Base-by-base conservation (phyloP, 345 rosid genomes). In the Lepidium sativum region DNA sequence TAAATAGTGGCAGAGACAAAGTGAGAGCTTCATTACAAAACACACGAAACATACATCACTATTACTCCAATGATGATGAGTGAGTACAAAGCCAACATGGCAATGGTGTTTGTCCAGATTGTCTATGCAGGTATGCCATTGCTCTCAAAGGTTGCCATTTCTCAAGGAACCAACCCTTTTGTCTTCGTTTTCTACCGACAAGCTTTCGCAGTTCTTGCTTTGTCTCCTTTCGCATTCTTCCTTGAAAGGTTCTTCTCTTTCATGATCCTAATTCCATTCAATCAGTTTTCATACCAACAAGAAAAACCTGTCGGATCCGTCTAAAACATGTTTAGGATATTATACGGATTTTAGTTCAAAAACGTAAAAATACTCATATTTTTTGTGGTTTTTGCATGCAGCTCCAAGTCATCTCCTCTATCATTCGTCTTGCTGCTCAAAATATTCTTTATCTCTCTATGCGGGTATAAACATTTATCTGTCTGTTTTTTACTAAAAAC, bases 61-160 rank as follows among this genome's bases (percentile, higher is more conserved):
- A 10, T 49, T 39, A 48, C 23, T 35, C 32, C 51, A 40, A 73
- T 52, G 63, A 68, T 78, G 70, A 66, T 71, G 65, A 71, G 10
- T 25, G 29, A 25, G 52, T 61, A 80, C 63, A 92, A 80, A 68
- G 83, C 86, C 21, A 80, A 79, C 35, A 72, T 85, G n/a, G 87
- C 82, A 49, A 76, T 92, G 90, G 50, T 86, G 20, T 72, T 81
- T 8, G 70, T 86, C 6, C 92, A 92, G 40, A 75, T 74, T 56
- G 43, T 80, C 1, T 92, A 83, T 62, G 88, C 98, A 70, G 95
- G 92, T 60, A 82, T 88, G 94, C 85, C 91, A 60, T 60, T 91
- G 60, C 77, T 91, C 73, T 83, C 98, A 14, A 91, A 88, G 67
- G 84, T 82, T 3, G 87, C 96, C 4, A 81, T 88, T 27, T 60